These are phyloP conservation scores for Dipteronia dyeriana DNA, from an alignment of 345 rosid genomes.

Conservation along the genomic window DNA sequence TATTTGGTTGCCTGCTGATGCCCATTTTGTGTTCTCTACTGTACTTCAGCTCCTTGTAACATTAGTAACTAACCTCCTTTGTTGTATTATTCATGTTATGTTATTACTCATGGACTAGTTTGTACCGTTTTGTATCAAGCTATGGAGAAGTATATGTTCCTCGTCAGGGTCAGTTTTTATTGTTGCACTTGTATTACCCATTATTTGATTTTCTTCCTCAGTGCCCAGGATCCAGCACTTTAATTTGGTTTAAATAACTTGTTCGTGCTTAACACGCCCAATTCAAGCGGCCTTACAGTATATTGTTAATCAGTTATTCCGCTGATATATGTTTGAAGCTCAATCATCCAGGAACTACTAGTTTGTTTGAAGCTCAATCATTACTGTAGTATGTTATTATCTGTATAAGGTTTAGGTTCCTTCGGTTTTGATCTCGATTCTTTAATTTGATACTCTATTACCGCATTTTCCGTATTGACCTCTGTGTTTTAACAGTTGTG, in stretches of 20 bases:
- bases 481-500: background rate
- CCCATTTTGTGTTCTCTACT: slow-evolving; percentile 12
- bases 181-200: background rate
- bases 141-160: background rate
- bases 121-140: background rate
- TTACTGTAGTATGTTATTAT: background rate
- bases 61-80: slow-evolving; percentile 25
- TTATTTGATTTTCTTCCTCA: too few relatives aligned
- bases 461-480: background rate
- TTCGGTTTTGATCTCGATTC: background rate
- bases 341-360: background rate
- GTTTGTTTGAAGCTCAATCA: background rate
- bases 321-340: too few relatives aligned
- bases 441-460: background rate
- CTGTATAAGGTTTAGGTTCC: background rate
- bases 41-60: slow-evolving; percentile 18
- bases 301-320: too few relatives aligned
- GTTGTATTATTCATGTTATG: slow-evolving; percentile 23
- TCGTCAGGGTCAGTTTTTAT: background rate
- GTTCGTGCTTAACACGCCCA: background rate
- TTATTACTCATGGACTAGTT: background rate
- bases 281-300: too few relatives aligned
- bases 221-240: background rate
- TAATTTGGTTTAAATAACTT: background rate
- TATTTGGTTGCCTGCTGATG: slow-evolving; percentile 5